Percentiles rank a stretch among this genome's conserved stretches.
Evolutionary conservation across 2,329 filamentous ascomycete genomes (phyloP).

Genomic region (Phoma herbarum): DNA sequence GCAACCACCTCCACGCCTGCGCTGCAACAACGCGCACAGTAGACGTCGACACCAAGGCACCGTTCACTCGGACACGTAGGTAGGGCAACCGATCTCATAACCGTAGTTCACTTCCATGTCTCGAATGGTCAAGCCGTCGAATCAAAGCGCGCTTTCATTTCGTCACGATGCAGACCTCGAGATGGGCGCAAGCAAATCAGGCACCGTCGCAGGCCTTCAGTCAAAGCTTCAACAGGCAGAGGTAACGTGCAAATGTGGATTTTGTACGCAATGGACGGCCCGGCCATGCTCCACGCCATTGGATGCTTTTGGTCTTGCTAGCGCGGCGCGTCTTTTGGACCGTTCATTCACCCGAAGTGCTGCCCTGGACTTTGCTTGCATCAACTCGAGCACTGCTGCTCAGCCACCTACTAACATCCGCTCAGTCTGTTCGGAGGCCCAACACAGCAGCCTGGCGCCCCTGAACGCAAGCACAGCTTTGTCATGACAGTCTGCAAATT

Average conservation of each 20-base stretch:
- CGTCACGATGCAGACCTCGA: conserved; percentile 29
- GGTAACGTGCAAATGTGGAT: conserved; percentile 29
- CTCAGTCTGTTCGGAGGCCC: conserved; percentile 24
- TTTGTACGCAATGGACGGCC: conserved; percentile 17
- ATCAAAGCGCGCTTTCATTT: conserved; percentile 12
- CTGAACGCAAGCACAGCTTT: conserved; percentile 2
- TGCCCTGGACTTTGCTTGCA: conserved; percentile 17
- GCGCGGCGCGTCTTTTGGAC: conserved; percentile 32
- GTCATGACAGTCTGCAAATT: conserved; percentile 66
- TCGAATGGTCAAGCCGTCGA: conserved; percentile 11
- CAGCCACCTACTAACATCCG: conserved; percentile 22
- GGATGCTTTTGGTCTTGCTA: conserved; percentile 24
- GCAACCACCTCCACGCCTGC: neutral
- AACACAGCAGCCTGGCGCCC: neutral
- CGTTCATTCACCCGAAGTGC: conserved; percentile 24
- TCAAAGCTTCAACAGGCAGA: conserved; percentile 27
- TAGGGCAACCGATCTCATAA: neutral
- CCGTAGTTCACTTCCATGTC: neutral
- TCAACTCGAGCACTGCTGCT: conserved; percentile 15
- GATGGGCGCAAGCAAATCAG: conserved; percentile 25
- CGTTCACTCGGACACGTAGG: neutral
- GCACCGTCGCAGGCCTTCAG: neutral
- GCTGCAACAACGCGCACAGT: neutral
- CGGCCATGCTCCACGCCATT: conserved; percentile 10
- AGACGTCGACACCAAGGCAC: neutral